Percentiles rank a stretch among this genome's conserved stretches.
Evolutionary conservation across 805 yeast genomes (phyloP).

Genomic region (Monosporozyma yasuniensis): DNA sequence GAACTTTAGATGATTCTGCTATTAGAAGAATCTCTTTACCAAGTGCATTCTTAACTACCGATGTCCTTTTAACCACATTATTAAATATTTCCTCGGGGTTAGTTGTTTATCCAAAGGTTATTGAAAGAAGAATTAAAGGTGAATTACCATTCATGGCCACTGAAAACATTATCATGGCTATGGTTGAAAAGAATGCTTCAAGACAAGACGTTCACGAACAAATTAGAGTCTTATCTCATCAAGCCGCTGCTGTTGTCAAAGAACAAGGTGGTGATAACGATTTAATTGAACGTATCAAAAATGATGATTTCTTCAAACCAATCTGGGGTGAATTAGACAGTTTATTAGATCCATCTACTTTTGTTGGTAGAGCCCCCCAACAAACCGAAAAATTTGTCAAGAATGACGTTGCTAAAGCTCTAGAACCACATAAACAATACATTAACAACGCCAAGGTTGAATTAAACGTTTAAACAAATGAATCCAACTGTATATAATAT

Average conservation of each 20-base stretch:
- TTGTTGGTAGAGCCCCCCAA: conserved; percentile 97
- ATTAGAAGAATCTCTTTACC: conserved; percentile 95
- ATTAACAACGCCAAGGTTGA: conserved; percentile 64
- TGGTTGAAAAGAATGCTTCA: conserved; percentile 96
- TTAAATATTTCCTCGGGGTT: conserved; percentile 89
- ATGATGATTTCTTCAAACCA: conserved; percentile 76
- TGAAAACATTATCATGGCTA: conserved; percentile 97
- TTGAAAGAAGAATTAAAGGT: conserved; percentile 87
- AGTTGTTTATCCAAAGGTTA: conserved; percentile 97
- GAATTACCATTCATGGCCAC: conserved; percentile 99
- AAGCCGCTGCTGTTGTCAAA: conserved; percentile 94
- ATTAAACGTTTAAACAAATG: conserved; percentile 53
- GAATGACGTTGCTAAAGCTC: conserved; percentile 75
- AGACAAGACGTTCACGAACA: conserved; percentile 98
- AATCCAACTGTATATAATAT: neutral
- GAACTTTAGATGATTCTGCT: conserved; percentile 97
- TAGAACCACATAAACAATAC: conserved; percentile 51
- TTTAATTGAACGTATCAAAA: conserved; percentile 77
- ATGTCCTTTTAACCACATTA: conserved; percentile 81
- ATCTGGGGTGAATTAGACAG: conserved; percentile 75
- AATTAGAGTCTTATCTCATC: conserved; percentile 92
- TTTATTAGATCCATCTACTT: conserved; percentile 84
- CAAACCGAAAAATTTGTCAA: conserved; percentile 91
- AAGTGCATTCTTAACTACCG: conserved; percentile 93
- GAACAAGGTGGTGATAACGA: conserved; percentile 99